Evolutionary conservation across 768 basidiomycete genomes (phyloP), one percentile per base, ranked within the genome.

Genomic region (Podaxis pistillaris): DNA sequence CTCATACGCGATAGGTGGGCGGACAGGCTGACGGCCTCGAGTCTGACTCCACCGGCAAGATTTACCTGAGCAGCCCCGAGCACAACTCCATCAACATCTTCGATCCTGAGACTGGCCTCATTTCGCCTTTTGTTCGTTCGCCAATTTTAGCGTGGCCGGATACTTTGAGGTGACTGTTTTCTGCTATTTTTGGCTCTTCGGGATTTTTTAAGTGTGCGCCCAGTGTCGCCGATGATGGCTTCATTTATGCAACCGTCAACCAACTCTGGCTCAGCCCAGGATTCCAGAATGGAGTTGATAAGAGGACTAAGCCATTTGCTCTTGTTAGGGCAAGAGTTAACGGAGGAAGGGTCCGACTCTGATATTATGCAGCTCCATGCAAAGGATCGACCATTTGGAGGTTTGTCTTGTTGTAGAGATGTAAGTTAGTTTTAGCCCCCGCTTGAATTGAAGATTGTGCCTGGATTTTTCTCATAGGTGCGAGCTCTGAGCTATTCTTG

Each of bases 11-110:
- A 15, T 44, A 66, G 65, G 13, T 64, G 22, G 65, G 65, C 26
- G 63, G 65, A 17, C 65, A 66, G 46, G 63, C 65, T 11, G 66
- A 67, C 37, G 66, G 66, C 7, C 61, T 67, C 17, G 66, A 67
- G 26, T 37, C 64, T 3, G 66, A 67, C 30, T 56, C 64, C 11
- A 59, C 66, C 4, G 66, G 66, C 19, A 67, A 65, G 15, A 63
- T 67, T 28, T 67, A 67, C 46, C 17, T 67, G 13, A 52, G 61
- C 11, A 67, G 62, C 26, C 66, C 64, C 12, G 66, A 67, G 38
- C 66, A 67, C 52, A 65, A 65, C 38, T 53, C 66, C 4, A 67
- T 67, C 17, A 65, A 65, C 24, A 63, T 46, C 3, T 67, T 63
- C 36, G 66, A 67, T 28, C 66, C 66, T 2, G 30, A 44, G 4